Evolutionary conservation across 176 grass and related monocot genomes (phyloP).

Genomic region (Carex cristatella): DNA sequence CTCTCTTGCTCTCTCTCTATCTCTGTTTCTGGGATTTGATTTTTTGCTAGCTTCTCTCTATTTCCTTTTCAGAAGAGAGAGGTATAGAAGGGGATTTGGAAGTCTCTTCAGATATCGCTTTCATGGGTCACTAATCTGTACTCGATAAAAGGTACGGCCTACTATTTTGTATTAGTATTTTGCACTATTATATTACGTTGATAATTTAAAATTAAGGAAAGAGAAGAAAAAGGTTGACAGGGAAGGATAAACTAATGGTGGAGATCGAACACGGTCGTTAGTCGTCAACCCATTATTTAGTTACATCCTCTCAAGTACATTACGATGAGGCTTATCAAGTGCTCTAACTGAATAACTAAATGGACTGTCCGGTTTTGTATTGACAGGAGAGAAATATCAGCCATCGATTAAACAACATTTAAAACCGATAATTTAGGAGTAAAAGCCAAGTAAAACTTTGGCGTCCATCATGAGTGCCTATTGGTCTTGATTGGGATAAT

Average conservation of each 20-base stretch:
- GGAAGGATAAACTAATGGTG: slow-evolving; percentile 13
- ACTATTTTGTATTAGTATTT: slow-evolving; percentile 13
- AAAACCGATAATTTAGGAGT: slow-evolving; percentile 18
- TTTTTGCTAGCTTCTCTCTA: neutral
- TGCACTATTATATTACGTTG: neutral
- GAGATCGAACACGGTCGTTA: slow-evolving; percentile 4
- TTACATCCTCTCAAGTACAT: neutral
- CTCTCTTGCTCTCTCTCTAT: neutral
- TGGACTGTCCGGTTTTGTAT: neutral
- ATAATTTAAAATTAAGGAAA: neutral
- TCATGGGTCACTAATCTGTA: slow-evolving; percentile 18
- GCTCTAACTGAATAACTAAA: neutral
- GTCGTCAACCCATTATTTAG: neutral
- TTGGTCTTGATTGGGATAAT: neutral
- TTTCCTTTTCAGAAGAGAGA: neutral
- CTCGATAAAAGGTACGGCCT: slow-evolving; percentile 22
- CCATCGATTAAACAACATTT: neutral
- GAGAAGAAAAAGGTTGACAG: slow-evolving; percentile 3
- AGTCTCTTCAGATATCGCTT: slow-evolving; percentile 16
- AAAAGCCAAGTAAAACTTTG: neutral
- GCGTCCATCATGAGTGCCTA: neutral
- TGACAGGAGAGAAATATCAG: neutral
- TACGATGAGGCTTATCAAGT: neutral
- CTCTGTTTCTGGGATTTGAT: slow-evolving; percentile 16
- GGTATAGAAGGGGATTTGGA: slow-evolving; percentile 21